A percentile compares a stretch with the other conserved stretches of the same genome.
These are phyloP conservation scores for Deuterostichococcus epilithicus DNA, from an alignment of 139 green algal genomes.

Conservation along the genomic window DNA sequence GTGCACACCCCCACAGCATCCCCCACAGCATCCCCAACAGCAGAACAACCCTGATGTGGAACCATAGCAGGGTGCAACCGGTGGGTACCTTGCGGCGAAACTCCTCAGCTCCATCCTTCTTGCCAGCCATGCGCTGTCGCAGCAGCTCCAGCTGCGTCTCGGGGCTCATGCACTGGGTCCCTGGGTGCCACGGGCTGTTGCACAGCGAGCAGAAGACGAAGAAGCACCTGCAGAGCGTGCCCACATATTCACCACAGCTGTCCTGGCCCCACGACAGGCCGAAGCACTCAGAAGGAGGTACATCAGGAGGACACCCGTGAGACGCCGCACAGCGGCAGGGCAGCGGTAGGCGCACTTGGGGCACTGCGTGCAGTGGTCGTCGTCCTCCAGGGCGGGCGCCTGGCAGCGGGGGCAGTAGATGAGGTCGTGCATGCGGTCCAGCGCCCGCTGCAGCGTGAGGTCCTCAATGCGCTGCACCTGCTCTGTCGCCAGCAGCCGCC, in stretches of 20 bases:
- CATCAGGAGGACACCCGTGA: no score
- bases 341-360: slow-evolving; percentile 6
- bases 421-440: slow-evolving; percentile 77
- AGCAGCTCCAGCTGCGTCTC: slow-evolving; percentile 42
- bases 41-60: no score
- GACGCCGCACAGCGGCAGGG: no score
- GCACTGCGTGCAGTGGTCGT: slow-evolving; percentile 71
- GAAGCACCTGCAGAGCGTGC: slow-evolving; percentile 48
- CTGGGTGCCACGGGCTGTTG: slow-evolving; percentile 60
- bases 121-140: slow-evolving; percentile 6
- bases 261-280: no score
- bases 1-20: not conserved
- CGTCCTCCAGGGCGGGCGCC: slow-evolving; percentile 62
- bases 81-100: not conserved
- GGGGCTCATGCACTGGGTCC: slow-evolving; percentile 35
- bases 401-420: slow-evolving; percentile 83
- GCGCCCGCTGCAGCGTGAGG: slow-evolving; percentile 64
- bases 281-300: no score
- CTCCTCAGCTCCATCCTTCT: slow-evolving; percentile 23
- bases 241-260: no score
- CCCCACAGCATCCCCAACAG: no score
- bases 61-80: not conserved
- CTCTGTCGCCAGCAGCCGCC: slow-evolving; percentile 31
- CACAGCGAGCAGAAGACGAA: slow-evolving; percentile 81
- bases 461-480: slow-evolving; percentile 62